Conservation (phyloP, 139 green algal genomes). For the Volvox reticuliferus region DNA sequence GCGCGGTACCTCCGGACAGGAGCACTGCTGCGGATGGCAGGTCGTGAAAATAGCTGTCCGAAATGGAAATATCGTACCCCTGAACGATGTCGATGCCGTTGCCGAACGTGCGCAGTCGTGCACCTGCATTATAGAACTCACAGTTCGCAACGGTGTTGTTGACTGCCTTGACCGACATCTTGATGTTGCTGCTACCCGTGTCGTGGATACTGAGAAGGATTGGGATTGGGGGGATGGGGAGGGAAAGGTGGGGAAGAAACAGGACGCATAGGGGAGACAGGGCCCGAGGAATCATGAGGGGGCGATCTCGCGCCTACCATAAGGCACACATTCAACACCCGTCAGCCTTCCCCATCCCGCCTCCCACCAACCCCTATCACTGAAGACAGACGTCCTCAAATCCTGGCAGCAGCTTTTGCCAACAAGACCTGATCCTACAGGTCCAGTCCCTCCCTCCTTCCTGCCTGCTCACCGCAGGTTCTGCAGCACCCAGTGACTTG, state of each 20-base stretch:
- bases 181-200: conserved; percentile 23
- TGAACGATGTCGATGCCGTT: conserved; percentile 28
- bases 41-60: conserved; percentile 50
- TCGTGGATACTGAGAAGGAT: conserved; percentile 27
- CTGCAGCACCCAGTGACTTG: conserved; percentile 5
- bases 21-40: conserved; percentile 14
- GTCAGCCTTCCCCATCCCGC: no score
- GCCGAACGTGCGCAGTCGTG: conserved; percentile 25
- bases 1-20: conserved; percentile 18
- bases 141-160: conserved; percentile 29
- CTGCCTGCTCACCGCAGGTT: conserved; percentile 15
- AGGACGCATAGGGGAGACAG: not conserved
- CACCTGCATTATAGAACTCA: conserved; percentile 34
- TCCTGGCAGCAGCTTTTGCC: no score
- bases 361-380: no score
- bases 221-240: not conserved
- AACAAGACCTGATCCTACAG: not conserved
- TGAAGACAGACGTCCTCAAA: no score
- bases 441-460: not conserved
- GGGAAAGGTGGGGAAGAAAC: not conserved
- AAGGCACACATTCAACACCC: no score
- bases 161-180: conserved; percentile 6
- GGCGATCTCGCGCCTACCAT: not conserved
- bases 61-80: conserved; percentile 16
- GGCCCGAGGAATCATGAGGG: not conserved